Conservation (phyloP, 768 basidiomycete genomes). For the Hysterangium stoloniferum region DNA sequence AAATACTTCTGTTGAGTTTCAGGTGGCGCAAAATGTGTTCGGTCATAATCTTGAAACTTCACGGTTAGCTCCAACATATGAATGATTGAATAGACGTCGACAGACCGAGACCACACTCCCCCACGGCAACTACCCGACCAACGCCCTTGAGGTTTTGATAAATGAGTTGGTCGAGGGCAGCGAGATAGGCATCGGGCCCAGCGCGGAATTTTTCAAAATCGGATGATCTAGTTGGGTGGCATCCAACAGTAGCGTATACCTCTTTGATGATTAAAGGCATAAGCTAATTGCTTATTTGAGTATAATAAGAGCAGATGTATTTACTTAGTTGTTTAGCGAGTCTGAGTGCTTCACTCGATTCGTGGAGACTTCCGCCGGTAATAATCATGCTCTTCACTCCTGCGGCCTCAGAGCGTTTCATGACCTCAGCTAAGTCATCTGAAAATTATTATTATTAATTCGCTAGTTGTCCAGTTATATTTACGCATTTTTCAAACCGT, state of each 20-base stretch:
- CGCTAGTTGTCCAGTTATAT: not conserved
- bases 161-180: conserved; percentile 49
- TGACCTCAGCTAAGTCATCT: conserved; percentile 53
- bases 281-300: no score
- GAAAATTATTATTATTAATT: conserved; percentile 2
- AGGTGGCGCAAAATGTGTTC: conserved; percentile 53
- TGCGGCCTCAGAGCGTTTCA: conserved; percentile 47
- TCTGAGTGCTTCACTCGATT: conserved; percentile 50
- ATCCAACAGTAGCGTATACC: conserved; percentile 68
- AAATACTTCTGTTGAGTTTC: conserved; percentile 60
- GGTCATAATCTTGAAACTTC: conserved; percentile 81
- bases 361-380: conserved; percentile 63
- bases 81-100: no score
- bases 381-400: conserved; percentile 69
- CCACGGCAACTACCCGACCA: conserved; percentile 62
- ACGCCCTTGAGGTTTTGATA: conserved; percentile 37
- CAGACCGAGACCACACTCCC: conserved; percentile 74
- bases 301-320: no score
- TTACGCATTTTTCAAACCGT: conserved; percentile 27
- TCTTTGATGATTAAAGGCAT: no score
- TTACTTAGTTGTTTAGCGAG: conserved; percentile 54
- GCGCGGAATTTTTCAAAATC: conserved; percentile 55
- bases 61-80: no score
- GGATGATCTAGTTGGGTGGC: conserved; percentile 67
- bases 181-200: conserved; percentile 56